Conservation (phyloP, 2,329 filamentous ascomycete species). For the Gaeumannomyces tritici region DNA sequence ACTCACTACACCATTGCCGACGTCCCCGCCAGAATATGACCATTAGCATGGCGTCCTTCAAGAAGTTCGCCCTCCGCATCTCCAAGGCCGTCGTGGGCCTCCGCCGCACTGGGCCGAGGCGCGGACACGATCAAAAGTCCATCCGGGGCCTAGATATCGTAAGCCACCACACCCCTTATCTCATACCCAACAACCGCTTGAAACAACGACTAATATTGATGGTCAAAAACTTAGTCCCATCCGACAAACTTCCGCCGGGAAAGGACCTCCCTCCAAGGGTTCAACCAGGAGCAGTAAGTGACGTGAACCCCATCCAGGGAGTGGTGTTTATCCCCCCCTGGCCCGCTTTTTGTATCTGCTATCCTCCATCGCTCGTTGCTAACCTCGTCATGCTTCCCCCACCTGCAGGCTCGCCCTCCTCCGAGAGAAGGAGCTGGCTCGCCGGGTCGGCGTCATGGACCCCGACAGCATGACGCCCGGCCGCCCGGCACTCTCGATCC, state of each 20-base stretch:
- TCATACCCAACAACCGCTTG: no score
- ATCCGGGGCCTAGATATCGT: neutral
- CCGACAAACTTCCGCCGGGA: constrained; percentile 2
- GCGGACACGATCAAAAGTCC: neutral
- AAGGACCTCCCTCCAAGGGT: neutral
- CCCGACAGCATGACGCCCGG: neutral
- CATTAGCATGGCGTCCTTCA: neutral
- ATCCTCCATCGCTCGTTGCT: no score
- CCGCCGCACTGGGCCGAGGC: neutral
- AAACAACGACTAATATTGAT: neutral
- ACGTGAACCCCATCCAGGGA: no score
- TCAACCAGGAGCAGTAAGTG: neutral
- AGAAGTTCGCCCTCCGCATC: neutral
- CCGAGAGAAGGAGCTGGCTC: constrained; percentile 12
- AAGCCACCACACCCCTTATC: neutral
- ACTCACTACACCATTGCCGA: no score
- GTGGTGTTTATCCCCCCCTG: neutral
- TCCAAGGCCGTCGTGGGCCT: neutral
- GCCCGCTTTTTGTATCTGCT: neutral
- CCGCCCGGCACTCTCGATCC: neutral
- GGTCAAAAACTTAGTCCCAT: neutral
- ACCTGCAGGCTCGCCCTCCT: constrained; percentile 8
- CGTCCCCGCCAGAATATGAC: neutral
- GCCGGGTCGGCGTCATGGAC: constrained; percentile 4
- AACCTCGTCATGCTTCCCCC: neutral